Conservation (phyloP, 139 green algal genomes). For the Volvox reticuliferus region DNA sequence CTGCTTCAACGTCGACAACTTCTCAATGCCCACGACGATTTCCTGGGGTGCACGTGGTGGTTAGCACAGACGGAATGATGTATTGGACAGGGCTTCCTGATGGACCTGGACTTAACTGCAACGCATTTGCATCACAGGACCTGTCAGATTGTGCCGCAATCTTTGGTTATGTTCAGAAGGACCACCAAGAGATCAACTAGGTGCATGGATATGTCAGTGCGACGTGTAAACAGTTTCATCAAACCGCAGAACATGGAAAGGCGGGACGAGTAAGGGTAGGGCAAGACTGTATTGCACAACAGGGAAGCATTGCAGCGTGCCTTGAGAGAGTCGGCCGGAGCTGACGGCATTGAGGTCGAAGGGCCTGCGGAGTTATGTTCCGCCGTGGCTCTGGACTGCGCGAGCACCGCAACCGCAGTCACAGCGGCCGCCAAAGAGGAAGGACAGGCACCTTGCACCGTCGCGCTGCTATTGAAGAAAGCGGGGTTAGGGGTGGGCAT, state of each 20-base stretch:
- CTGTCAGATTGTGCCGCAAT: too few species aligned
- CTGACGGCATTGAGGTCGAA: neutral
- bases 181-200: too few species aligned
- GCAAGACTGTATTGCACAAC: too few species aligned
- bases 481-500: constrained; percentile 30
- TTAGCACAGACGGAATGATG: too few species aligned
- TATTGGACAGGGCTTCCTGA: too few species aligned
- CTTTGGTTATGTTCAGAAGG: too few species aligned
- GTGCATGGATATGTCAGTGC: too few species aligned
- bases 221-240: too few species aligned
- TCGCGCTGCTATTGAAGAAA: neutral
- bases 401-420: neutral
- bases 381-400: neutral
- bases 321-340: neutral
- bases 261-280: too few species aligned
- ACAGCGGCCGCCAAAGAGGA: neutral
- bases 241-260: too few species aligned
- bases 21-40: constrained; percentile 35
- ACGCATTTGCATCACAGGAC: too few species aligned
- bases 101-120: too few species aligned
- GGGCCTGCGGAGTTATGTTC: neutral
- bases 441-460: neutral
- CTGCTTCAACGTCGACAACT: constrained; percentile 26
- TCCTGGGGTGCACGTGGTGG: neutral
- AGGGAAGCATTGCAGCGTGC: neutral